Base-by-base conservation (phyloP, 495 filamentous ascomycete species). In the Tuber indicum region DNA sequence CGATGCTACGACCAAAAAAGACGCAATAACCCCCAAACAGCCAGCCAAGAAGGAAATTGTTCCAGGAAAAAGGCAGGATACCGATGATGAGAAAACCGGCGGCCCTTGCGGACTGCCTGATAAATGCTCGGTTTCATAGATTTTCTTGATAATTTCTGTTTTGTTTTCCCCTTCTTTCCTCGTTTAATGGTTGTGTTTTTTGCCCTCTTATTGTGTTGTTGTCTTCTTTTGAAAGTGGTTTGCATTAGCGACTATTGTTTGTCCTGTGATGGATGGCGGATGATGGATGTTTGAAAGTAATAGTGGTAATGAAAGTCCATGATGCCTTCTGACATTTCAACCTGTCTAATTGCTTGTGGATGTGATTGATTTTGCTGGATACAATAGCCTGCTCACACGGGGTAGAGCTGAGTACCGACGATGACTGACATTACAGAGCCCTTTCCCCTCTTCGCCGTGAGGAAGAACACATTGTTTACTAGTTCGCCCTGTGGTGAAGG, bases 21-120 rank as follows among this genome's bases (percentile, higher is more conserved):
- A 79, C 78, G 74, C 78, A 16, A 73, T 77, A 52, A 81, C 81
- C 78, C 58, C 58, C 26, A 66, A 66, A 66, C 26, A 66, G 32
- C 58, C 58, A 32, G 81, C 81, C 72, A 81, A 84, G 69, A 83
- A 85, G 81, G 79, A 82, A 78, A 77, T 69, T 75, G 75, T 75
- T 72, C 74, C 77, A 49, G 74, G 72, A 69, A 82, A 85, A 66
- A 85, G 87, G 74, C 85, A 84, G 79, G 78, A 74, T 72, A 58
- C 39, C 79, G 77, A 78, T 66, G 74, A 77, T 23, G 81, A 84
- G 66, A 77, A 84, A 39, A 86, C 84, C 41, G 84, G 86, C 74
- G 91, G 91, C n/a, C 90, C 90, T 69, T 93, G 91, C 83, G 91
- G 91, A 46, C 84, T 93, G 81, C 91, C 91, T 52, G 84, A 84